Conservation (phyloP, 352 stramenopile genomes). For the Elongisporangium prolatum region DNA sequence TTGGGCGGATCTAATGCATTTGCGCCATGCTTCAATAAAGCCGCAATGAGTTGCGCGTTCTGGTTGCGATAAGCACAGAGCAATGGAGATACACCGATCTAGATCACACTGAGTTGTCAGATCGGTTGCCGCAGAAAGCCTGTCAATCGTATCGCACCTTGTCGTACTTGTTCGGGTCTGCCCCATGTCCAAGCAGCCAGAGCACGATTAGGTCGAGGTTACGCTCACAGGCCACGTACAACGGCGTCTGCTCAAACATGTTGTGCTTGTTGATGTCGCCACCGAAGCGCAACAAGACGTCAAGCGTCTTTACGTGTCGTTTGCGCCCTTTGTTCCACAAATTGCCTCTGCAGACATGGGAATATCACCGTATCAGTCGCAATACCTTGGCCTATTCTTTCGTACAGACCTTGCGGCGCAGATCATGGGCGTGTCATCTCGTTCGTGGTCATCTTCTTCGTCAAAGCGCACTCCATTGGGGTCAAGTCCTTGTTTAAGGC, state of each 20-base stretch:
- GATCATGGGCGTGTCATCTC: conserved; percentile 53
- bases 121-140: not conserved
- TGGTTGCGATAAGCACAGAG: conserved; percentile 54
- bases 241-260: conserved; percentile 44
- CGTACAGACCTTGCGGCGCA: conserved; percentile 37
- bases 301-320: conserved; percentile 49
- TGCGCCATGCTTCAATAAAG: conserved; percentile 46
- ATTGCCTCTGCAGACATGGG: conserved; percentile 17
- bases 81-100: conserved; percentile 36
- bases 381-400: not conserved
- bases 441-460: conserved; percentile 42
- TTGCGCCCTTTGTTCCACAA: conserved; percentile 40
- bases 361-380: not conserved
- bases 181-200: conserved; percentile 51
- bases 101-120: not conserved
- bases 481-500: conserved; percentile 54
- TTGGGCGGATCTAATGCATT: conserved; percentile 22
- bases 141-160: conserved; percentile 20
- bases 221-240: conserved; percentile 53
- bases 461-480: conserved; percentile 35
- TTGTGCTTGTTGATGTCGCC: conserved; percentile 53
- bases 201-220: conserved; percentile 28
- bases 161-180: conserved; percentile 43
- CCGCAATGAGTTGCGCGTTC: conserved; percentile 30
- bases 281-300: conserved; percentile 45